Base-by-base conservation (phyloP, 768 basidiomycete genomes). In the Russula virescens region DNA sequence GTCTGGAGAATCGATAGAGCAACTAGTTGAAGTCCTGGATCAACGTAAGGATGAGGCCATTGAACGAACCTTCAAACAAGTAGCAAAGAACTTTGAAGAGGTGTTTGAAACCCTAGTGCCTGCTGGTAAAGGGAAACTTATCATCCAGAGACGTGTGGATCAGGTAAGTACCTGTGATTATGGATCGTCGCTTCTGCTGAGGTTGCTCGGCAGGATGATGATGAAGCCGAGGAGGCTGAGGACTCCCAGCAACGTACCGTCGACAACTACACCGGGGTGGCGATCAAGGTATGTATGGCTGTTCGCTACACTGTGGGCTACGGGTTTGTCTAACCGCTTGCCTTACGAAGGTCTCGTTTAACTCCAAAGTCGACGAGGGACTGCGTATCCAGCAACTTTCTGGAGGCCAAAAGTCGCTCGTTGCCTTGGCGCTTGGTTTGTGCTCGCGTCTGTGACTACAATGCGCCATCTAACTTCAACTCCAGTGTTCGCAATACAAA, bases 31-130 rank as follows among this genome's bases (percentile, higher is more conserved):
- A 60, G 91, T 93, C 5, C 82, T 99, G 8, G 97, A 99, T 73
- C 92, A 95, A 71, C 81, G 96, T 58, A 99, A 99, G 73, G 97
- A 99, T 69, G 97, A 98, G 72, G 97, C 97, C 7, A 98, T 99
- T 66, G 96, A 98, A 74, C 80, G 96, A 51, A 98, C 96, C 10
- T 99, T 99, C 76, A 96, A 96, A 75, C 94, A 98, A 72, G 97
- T 98, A 2, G 94, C 94, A 25, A 93, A 84, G 65, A 95, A 97
- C 74, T 99, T 99, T 72, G 92, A 91, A 71, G 93, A 98, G 63
- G 94, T 98, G 19, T 98, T 99, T 72, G 94, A 94, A 76, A 91
- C 86, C 72, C 80, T 99, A 21, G 97, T 99, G 0, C 96, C 97
- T 21, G 92, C 91, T 54, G 97, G 97, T 19, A 81, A 89, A 46